Conservation (phyloP, 176 grass and related monocot genomes). For the Microstegium vimineum region DNA sequence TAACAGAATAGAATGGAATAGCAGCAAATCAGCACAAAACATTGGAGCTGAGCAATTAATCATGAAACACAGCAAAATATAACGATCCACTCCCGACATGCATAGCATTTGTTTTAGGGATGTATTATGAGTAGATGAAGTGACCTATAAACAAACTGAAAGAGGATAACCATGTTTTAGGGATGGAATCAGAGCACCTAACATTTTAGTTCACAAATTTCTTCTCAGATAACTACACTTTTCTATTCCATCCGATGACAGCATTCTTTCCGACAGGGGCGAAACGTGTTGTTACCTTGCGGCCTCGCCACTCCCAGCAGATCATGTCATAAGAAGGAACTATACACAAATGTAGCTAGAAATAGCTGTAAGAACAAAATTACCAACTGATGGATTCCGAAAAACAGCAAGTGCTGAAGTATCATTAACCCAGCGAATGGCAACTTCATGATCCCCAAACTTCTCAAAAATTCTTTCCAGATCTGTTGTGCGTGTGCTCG, state of each 20-base stretch:
- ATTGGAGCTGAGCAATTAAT: neutral
- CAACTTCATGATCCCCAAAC: conserved; percentile 57
- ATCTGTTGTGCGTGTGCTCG: conserved; percentile 58
- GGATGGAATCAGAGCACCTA: neutral
- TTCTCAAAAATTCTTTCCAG: conserved; percentile 76
- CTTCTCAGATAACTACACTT: neutral
- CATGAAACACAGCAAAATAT: neutral
- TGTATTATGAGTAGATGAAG: neutral
- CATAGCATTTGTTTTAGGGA: neutral
- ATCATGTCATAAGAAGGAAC: neutral
- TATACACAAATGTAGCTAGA: neutral
- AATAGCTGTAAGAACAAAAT: conserved; percentile 10
- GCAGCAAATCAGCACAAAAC: neutral
- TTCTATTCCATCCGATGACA: neutral
- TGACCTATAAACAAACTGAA: neutral
- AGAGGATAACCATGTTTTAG: neutral
- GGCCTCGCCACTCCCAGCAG: neutral
- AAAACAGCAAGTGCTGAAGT: conserved; percentile 85
- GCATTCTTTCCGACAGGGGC: neutral
- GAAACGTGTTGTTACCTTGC: neutral
- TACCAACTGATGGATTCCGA: conserved; percentile 66
- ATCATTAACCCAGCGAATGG: conserved; percentile 89
- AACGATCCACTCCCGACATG: neutral
- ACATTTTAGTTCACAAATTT: conserved; percentile 1
- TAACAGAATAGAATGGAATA: conserved; percentile 15